Evolutionary conservation across 306 rosid species (phyloP).

Genomic region (Echinosophora koreensis): DNA sequence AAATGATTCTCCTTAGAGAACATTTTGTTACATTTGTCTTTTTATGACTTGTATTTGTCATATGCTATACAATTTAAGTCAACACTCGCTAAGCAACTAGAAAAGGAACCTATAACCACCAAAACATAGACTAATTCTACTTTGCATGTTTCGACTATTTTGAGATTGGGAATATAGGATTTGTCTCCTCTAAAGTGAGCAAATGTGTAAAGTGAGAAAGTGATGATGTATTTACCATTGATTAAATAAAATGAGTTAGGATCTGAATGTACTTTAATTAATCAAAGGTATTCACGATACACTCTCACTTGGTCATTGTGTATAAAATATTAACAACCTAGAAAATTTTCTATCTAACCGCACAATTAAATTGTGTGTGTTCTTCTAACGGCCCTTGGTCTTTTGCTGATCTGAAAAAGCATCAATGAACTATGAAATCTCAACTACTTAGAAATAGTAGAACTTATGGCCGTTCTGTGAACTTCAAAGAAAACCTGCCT

Average conservation of each 20-base stretch:
- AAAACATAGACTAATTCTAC: slow-evolving; percentile 10
- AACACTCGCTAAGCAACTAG: slow-evolving; percentile 38
- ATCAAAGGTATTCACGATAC: too few relatives aligned
- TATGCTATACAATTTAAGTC: slow-evolving; percentile 32
- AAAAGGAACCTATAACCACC: slow-evolving; percentile 37
- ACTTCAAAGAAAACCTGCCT: slow-evolving; percentile 41
- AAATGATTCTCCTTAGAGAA: neutral
- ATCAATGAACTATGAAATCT: slow-evolving; percentile 41
- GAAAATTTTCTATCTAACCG: slow-evolving; percentile 15
- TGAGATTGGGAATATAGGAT: neutral
- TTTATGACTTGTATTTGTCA: slow-evolving; percentile 23
- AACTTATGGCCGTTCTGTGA: slow-evolving; percentile 26
- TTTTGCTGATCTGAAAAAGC: neutral
- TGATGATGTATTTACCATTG: too few relatives aligned
- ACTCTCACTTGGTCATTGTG: neutral
- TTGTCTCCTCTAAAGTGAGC: too few relatives aligned
- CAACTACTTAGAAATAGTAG: slow-evolving; percentile 23
- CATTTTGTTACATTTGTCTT: neutral
- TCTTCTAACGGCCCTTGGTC: slow-evolving; percentile 23
- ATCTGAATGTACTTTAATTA: too few relatives aligned
- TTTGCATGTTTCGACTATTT: slow-evolving; percentile 42
- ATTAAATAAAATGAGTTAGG: too few relatives aligned
- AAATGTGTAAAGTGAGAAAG: too few relatives aligned
- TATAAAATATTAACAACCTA: slow-evolving; percentile 30
- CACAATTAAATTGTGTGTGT: neutral